Evolutionary conservation across 768 basidiomycete species (phyloP), one percentile per base, ranked within the genome.

Genomic region (Floccularia luteovirens): DNA sequence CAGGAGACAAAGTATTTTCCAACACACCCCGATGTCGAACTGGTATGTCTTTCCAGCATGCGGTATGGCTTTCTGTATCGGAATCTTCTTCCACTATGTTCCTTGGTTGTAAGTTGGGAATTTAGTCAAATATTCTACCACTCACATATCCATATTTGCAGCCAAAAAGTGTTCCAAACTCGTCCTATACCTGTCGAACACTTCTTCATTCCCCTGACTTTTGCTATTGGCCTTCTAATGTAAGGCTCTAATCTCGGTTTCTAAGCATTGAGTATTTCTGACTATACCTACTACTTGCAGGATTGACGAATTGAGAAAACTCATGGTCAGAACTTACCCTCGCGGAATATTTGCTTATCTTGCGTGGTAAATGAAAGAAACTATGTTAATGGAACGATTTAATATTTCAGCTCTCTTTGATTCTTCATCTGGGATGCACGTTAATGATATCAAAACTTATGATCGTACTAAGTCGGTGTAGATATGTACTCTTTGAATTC

Each of bases 161-260:
- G 56, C 60, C 74, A 77, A 53, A 53, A 56, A 17, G 55, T 68
- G 5, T 77, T 79, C 63, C 55, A 66, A 43, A 78, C 72, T 0
- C 59, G 69, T 20, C 62, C 62, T 6, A 64, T 76, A 45, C 51
- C 52, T 1, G 61, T 53, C 13, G 62, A 72, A 47, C 55, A 67
- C 48, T 71, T 72, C 51, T 77, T 77, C 55, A 57, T 78, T 1
- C 75, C 75, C 0, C 56, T 77, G 45, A 55, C 66, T 17, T 75
- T 69, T 48, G 74, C 50, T 49, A 21, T 51, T 38, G 46, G 42
- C 13, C 28, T 54, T 17, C 35, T 51, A 6, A 25, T 47, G 53
- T 57, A 36, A 40, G 52, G 44, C 3, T 25, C 30, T 28, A 1
- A 13, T 24, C 23, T 11, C 37, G n/a, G 27, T 14, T 39, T 23